phyloP scores from a whole-genome alignment of 345 rosid genomes.

The Noccaea caerulescens region DNA sequence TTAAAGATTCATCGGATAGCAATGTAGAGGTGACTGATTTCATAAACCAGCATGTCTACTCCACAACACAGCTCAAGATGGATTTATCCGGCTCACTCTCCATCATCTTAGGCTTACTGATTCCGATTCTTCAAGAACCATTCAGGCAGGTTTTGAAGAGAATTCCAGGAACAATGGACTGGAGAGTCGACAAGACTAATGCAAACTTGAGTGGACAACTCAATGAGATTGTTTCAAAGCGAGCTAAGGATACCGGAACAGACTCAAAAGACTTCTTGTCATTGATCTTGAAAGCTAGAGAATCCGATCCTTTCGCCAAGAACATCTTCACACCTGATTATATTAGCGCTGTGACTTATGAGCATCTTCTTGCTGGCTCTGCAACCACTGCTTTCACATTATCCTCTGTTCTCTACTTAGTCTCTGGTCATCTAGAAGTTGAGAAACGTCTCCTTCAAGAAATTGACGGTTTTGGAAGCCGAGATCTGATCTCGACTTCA shows the following conservation, averaged over 20 bases:
- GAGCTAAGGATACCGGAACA: conserved; percentile 55
- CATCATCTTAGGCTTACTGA: conserved; percentile 69
- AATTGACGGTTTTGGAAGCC: conserved; percentile 70
- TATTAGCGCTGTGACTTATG: conserved; percentile 84
- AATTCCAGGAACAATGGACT: conserved; percentile 87
- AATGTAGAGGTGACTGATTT: conserved; percentile 61
- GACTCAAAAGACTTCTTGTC: conserved; percentile 81
- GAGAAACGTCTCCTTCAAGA: conserved; percentile 73
- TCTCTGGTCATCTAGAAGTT: conserved; percentile 71
- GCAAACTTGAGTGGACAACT: conserved; percentile 58
- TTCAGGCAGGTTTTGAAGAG: conserved; percentile 81
- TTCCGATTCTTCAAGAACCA: conserved; percentile 84
- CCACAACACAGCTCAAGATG: conserved; percentile 94
- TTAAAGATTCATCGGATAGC: conserved; percentile 36
- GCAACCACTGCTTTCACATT: conserved; percentile 84
- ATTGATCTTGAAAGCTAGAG: conserved; percentile 67
- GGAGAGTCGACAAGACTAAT: conserved; percentile 72
- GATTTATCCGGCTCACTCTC: conserved; percentile 83
- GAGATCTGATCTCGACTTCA: conserved; percentile 59
- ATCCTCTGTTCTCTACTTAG: conserved; percentile 71
- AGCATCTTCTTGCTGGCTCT: conserved; percentile 94
- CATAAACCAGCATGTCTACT: conserved; percentile 82
- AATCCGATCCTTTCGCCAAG: conserved; percentile 55
- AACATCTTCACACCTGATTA: conserved; percentile 68
- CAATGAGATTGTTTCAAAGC: conserved; percentile 70